Conservation (phyloP, 768 basidiomycete genomes). For the Mycena filopes region DNA sequence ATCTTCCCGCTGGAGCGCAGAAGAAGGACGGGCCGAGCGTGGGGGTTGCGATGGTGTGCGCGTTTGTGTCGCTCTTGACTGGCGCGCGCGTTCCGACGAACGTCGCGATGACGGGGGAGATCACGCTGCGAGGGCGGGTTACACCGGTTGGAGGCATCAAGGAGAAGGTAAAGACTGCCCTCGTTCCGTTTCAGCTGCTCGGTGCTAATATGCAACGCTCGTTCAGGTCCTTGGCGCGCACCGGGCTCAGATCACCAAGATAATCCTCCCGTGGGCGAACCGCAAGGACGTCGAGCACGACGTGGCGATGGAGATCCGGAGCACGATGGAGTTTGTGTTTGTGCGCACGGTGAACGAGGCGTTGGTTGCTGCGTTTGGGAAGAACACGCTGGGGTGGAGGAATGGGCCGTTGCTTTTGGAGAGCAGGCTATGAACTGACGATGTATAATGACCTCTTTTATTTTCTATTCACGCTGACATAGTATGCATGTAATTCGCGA, state of each 20-base stretch:
- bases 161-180: constrained; percentile 61
- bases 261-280: constrained; percentile 88
- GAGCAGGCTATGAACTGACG: constrained; percentile 59
- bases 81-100: constrained; percentile 77
- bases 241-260: constrained; percentile 83
- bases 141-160: constrained; percentile 92
- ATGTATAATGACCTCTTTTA: too few relatives aligned
- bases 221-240: constrained; percentile 80
- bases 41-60: constrained; percentile 91
- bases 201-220: too few relatives aligned
- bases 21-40: constrained; percentile 96
- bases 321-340: constrained; percentile 84
- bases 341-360: constrained; percentile 84
- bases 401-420: constrained; percentile 61
- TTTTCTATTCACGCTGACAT: not conserved
- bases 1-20: constrained; percentile 89
- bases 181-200: not conserved
- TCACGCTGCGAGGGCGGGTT: constrained; percentile 85
- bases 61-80: constrained; percentile 86
- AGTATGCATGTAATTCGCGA: too few relatives aligned
- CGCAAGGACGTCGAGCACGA: constrained; percentile 90
- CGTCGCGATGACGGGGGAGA: constrained; percentile 94
- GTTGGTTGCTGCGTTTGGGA: constrained; percentile 85
- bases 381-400: constrained; percentile 73
- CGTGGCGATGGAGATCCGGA: constrained; percentile 75